Percentiles rank a stretch among this genome's conserved stretches.
phyloP scores from a whole-genome alignment of 2,329 filamentous ascomycete genomes.

The Venturia pyrina region DNA sequence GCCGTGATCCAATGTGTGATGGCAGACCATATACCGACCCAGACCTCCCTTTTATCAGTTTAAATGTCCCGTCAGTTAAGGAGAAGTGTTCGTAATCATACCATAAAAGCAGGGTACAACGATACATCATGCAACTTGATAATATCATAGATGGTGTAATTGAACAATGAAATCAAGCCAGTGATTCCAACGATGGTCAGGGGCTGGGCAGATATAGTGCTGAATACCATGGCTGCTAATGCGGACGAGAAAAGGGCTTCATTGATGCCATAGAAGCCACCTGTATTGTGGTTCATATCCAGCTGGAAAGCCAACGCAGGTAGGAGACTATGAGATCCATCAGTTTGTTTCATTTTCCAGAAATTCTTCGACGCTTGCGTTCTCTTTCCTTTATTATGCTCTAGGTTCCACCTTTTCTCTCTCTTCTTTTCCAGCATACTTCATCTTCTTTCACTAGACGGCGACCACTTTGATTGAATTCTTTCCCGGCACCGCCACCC shows the following conservation, averaged over 20 bases:
- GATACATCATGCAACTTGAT: slow-evolving; percentile 62
- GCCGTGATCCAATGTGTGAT: slow-evolving; percentile 79
- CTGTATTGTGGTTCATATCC: slow-evolving; percentile 61
- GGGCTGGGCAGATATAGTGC: slow-evolving; percentile 70
- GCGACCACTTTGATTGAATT: too few species aligned
- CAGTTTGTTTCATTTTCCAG: too few species aligned
- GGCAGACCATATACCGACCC: slow-evolving; percentile 69
- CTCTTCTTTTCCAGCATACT: too few species aligned
- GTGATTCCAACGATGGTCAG: slow-evolving; percentile 87
- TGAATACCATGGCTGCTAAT: slow-evolving; percentile 71
- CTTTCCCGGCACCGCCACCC: too few species aligned
- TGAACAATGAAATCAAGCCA: slow-evolving; percentile 86
- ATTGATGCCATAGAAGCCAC: slow-evolving; percentile 72
- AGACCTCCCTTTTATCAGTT: slow-evolving; percentile 12
- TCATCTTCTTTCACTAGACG: too few species aligned
- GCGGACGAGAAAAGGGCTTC: slow-evolving; percentile 83
- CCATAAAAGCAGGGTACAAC: slow-evolving; percentile 56
- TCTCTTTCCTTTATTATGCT: too few species aligned
- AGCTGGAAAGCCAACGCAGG: slow-evolving; percentile 81
- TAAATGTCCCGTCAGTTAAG: too few species aligned
- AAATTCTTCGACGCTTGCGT: too few species aligned
- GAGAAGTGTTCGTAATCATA: slow-evolving; percentile 20
- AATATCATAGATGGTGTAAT: slow-evolving; percentile 89
- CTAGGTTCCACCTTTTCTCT: background rate
- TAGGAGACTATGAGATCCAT: slow-evolving; percentile 51